phyloP scores from a whole-genome alignment of 768 basidiomycete species.

The Pleurotus tuber-regium region DNA sequence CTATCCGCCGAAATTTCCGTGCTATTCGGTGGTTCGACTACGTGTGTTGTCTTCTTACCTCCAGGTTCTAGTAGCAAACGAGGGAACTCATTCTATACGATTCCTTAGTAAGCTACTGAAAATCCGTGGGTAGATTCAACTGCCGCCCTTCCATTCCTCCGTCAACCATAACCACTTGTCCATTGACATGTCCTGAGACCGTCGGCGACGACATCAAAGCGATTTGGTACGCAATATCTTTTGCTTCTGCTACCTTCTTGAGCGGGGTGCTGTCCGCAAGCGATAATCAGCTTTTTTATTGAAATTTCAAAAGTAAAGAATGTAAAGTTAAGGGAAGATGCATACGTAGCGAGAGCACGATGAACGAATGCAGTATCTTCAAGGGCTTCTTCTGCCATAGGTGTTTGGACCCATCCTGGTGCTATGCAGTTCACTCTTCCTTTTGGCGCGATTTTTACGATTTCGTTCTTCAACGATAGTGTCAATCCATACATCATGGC shows the following conservation, averaged over 20 bases:
- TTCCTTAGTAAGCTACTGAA: no score
- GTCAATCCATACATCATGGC: conserved; percentile 75
- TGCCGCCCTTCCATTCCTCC: conserved; percentile 77
- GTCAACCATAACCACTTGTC: conserved; percentile 67
- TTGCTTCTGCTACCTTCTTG: conserved; percentile 61
- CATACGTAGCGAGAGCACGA: conserved; percentile 66
- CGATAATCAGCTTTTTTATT: no score
- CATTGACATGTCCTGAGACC: conserved; percentile 69
- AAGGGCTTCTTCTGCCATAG: conserved; percentile 57
- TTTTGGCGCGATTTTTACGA: conserved; percentile 68
- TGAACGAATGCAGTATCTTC: conserved; percentile 54
- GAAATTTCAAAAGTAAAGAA: no score
- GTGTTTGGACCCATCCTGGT: conserved; percentile 68
- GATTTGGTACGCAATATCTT: conserved; percentile 66
- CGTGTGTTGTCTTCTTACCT: no score
- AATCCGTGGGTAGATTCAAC: conserved; percentile 26
- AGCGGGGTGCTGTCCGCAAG: conserved; percentile 52
- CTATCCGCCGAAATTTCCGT: no score
- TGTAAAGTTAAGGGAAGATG: conserved; percentile 2
- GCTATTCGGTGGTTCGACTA: no score
- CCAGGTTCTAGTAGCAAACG: no score
- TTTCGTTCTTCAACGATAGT: conserved; percentile 74
- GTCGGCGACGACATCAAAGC: conserved; percentile 55
- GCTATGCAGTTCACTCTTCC: conserved; percentile 71
- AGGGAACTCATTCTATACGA: no score